These are phyloP conservation scores for Solanum clarkiae DNA, from an alignment of 257 asterid species.

Conservation along the genomic window DNA sequence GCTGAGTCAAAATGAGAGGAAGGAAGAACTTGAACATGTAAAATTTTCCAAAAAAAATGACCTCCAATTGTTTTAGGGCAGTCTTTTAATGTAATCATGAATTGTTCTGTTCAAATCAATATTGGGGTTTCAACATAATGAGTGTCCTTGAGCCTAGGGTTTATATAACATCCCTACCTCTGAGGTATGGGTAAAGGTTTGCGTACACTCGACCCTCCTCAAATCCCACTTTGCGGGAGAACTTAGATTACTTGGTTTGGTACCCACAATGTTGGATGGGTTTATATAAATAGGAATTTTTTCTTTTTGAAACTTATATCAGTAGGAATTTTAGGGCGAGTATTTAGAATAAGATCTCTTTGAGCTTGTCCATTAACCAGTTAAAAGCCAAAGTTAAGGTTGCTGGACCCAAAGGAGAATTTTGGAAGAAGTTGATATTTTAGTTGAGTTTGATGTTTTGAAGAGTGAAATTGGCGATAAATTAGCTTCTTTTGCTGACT, in stretches of 20 bases:
- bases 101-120: background rate
- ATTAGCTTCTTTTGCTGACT: background rate
- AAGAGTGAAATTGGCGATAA: background rate
- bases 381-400: background rate
- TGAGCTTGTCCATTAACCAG: background rate
- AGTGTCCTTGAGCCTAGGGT: background rate
- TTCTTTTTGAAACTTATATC: background rate
- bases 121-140: background rate
- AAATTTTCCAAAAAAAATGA: background rate
- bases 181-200: background rate
- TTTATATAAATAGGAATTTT: background rate
- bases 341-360: background rate
- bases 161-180: background rate
- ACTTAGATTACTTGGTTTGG: background rate
- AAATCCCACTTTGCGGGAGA: background rate
- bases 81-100: background rate
- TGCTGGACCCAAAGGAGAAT: background rate
- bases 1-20: background rate
- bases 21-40: background rate
- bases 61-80: background rate
- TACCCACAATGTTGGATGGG: background rate
- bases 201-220: background rate
- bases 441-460: background rate
- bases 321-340: background rate
- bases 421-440: background rate